Base-by-base conservation (phyloP, 2,329 filamentous ascomycete species). In the Ascochyta koolunga region DNA sequence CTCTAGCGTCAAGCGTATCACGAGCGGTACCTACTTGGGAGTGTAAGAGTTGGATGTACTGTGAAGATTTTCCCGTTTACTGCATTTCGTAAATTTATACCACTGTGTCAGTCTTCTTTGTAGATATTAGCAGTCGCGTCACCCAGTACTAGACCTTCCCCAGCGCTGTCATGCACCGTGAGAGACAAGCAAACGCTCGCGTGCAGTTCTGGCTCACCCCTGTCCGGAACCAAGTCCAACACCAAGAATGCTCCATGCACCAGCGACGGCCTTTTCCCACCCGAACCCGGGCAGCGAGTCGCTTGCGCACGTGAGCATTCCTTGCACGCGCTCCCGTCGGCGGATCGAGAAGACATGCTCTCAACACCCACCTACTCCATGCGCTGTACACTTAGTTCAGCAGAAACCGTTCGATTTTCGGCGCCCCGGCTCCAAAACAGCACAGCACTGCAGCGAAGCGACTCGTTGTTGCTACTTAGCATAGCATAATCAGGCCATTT, bases 1-100 rank as follows among this genome's bases (percentile, higher is more conserved):
- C 1, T 22, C 59, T 2, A 69, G 64, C 16, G 68, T 75, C 2
- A 75, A 74, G 65, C 67, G 68, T 43, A 74, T 76, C 22, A 60
- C 64, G 5, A 76, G 70, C 39, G 73, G 73, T 11, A 75, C 73
- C 15, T 76, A 76, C 57, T 44, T 72, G 51, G 69, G 69, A 8
- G 71, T 71, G 52, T 74, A 55, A 60, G 49, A 37, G 33, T 13
- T 32, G 25, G 25, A 21, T 27, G n/a, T 31, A 2, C 22, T 15
- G 2, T n/a, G 36, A 18, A 13, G 39, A 25, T 2, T 16, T 13
- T 5, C 18, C 40, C 11, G 5, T n/a, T 25, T 39, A 13, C 19
- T 25, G 19, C 13, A 11, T 24, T 39, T 39, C 35, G 13, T 39
- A 39, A 39, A 39, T 39, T 16, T 39, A 39, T 39, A 39, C 37